These are phyloP conservation scores for Cichorium intybus DNA, from an alignment of 140 eudicot species.

Conservation along the genomic window DNA sequence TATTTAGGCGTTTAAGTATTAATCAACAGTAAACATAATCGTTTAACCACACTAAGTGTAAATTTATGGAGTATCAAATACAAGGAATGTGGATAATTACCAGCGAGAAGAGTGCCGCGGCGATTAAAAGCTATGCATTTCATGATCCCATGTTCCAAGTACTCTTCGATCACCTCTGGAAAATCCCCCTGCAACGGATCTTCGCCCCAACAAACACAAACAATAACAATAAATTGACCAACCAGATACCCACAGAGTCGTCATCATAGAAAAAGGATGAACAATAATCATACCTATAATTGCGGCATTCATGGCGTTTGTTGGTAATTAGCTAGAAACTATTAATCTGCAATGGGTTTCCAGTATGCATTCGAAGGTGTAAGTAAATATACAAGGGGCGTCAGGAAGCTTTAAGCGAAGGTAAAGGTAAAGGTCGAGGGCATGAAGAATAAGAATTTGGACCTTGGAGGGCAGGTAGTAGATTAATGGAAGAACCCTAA, in stretches of 20 bases:
- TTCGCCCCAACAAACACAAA: conserved; percentile 19
- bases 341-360: not conserved
- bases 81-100: conserved; percentile 28
- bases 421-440: not conserved
- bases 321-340: conserved; percentile 1
- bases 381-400: not conserved
- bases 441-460: not conserved
- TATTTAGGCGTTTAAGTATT: not conserved
- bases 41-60: not conserved
- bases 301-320: conserved; percentile 51
- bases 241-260: not conserved
- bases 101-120: conserved; percentile 96
- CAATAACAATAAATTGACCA: not conserved
- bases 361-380: conserved; percentile 11
- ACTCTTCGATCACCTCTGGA: conserved; percentile 94
- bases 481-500: not conserved
- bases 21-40: not conserved
- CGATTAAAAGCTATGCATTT: conserved; percentile 93
- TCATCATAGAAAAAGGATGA: not conserved
- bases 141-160: conserved; percentile 76
- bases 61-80: not conserved
- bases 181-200: conserved; percentile 96
- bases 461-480: not conserved
- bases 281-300: conserved; percentile 40
- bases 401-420: not conserved